Evolutionary conservation across 208 protist species (phyloP), one percentile per base, ranked within the genome.

Genomic region (Endotrypanum monterogeii): DNA sequence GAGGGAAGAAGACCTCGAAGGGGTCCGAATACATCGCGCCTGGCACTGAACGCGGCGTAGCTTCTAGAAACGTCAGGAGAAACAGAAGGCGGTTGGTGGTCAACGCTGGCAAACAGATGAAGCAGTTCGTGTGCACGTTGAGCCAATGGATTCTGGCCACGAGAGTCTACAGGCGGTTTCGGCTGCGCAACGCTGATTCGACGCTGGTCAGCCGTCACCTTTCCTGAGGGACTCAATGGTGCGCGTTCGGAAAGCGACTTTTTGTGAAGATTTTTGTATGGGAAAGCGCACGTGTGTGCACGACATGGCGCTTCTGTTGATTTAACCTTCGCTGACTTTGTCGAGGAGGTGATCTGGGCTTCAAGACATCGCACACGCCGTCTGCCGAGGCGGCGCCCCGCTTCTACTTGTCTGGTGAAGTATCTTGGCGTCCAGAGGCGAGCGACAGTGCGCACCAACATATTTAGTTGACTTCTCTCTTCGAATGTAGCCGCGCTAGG

Each of bases 391-490:
- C 60, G 56, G 4, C 51, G 67, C 16, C 52, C 58, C 1, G 37
- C 57, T 32, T 25, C 23, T 44, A 18, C 32, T 20, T 69, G 71
- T 23, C 68, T 67, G 32, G 69, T 71, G 56, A 89, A 88, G 79
- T 92, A 90, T 16, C 71, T 58, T 20, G 88, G 85, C 18, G 80
- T 74, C 88, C 88, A 92, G 0, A 78, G 78, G 12, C 77, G 69
- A 48, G 73, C 30, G 30, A 60, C 16, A 0, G 81, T 78, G 16
- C 71, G 77, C 3, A 50, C 67, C n/a, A 92, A 63, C 87, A 92
- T 92, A 7, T 65, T 7, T 28, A 4, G 3, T 28, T 65, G 32
- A 30, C 25, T 20, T 2, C 1, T 39, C 32, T 11, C 0, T 11
- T 7, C 5, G 30, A 62, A 62, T 14, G 44, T 11, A 39, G 55